These are phyloP conservation scores for Fusarium ambrosium DNA, from an alignment of 2,329 filamentous ascomycete genomes.

Conservation along the genomic window DNA sequence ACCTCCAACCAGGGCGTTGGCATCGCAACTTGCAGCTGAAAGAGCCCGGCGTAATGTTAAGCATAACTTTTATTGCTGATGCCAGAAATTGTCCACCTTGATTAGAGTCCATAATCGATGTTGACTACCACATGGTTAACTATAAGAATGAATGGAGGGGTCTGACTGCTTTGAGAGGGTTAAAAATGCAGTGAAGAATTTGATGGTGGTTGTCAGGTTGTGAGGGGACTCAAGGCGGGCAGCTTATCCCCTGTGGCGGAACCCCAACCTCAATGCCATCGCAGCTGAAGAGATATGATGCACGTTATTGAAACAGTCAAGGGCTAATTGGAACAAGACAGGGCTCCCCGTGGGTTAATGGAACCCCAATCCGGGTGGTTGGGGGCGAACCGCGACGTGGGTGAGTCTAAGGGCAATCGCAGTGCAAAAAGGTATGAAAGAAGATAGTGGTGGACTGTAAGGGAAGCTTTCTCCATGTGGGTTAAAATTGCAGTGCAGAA, in stretches of 20 bases:
- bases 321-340: neutral
- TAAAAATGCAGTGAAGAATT: neutral
- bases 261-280: neutral
- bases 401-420: too few relatives aligned
- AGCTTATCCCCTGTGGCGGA: neutral
- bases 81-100: neutral
- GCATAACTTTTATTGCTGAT: too few relatives aligned
- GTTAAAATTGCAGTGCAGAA: neutral
- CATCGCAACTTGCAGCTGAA: too few relatives aligned
- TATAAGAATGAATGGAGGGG: neutral
- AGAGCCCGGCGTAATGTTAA: too few relatives aligned
- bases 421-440: neutral
- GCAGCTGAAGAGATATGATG: neutral
- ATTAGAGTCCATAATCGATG: neutral
- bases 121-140: neutral
- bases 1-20: too few relatives aligned
- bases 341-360: neutral
- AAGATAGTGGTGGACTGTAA: neutral
- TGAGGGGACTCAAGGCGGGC: neutral
- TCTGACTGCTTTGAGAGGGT: neutral
- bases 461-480: neutral
- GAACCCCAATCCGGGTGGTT: neutral
- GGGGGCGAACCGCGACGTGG: neutral
- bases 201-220: too few relatives aligned
- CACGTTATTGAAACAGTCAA: neutral